Evolutionary conservation across 2,329 filamentous ascomycete genomes (phyloP).

Genomic region (Coccinonectria pachysandricola): DNA sequence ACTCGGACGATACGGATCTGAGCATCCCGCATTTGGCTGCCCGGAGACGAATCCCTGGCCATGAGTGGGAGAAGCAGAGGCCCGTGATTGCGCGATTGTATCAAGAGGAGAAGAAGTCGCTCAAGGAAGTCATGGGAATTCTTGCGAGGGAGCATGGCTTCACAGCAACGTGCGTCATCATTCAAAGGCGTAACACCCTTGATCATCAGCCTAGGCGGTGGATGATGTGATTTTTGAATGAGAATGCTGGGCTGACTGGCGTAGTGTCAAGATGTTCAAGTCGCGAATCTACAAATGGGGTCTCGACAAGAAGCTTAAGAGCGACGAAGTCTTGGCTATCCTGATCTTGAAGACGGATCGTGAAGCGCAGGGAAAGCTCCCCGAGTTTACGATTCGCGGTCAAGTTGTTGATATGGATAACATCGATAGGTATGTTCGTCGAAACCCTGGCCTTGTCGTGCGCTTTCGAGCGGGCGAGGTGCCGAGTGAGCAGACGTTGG

Average conservation of each 20-base stretch:
- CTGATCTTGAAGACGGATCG: constrained; percentile 28
- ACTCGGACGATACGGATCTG: constrained; percentile 21
- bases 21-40: constrained; percentile 14
- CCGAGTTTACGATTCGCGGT: constrained; percentile 28
- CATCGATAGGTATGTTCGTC: constrained; percentile 30
- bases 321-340: constrained; percentile 30
- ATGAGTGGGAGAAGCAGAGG: constrained; percentile 25
- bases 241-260: constrained; percentile 2
- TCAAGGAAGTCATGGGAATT: constrained; percentile 31
- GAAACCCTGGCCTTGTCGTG: constrained; percentile 26
- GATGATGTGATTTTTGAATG: neutral
- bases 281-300: constrained; percentile 32
- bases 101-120: constrained; percentile 29
- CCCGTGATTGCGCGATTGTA: constrained; percentile 29
- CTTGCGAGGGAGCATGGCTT: constrained; percentile 29
- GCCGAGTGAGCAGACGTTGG: constrained; percentile 20
- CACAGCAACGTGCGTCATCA: constrained; percentile 30
- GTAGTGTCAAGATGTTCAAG: constrained; percentile 33
- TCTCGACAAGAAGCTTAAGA: constrained; percentile 32
- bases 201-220: too few species aligned
- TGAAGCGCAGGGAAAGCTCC: constrained; percentile 23
- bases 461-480: constrained; percentile 21
- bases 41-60: constrained; percentile 23
- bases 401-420: constrained; percentile 29
- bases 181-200: too few species aligned